Conservation (phyloP, 2,329 filamentous ascomycete genomes). For the Aureobasidium sp. region DNA sequence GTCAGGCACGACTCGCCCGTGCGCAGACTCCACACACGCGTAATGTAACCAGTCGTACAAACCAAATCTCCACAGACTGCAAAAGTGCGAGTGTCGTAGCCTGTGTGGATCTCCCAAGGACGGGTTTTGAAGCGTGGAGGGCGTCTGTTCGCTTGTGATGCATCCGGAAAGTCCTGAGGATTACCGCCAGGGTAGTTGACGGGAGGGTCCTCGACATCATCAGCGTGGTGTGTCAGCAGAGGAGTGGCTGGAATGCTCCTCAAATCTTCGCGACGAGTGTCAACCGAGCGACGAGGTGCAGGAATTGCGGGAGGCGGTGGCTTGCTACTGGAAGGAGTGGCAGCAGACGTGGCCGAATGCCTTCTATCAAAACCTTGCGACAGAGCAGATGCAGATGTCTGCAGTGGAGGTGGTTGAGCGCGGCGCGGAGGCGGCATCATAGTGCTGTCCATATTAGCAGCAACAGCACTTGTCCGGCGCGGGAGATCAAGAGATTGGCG, state of each 20-base stretch:
- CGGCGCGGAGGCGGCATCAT: slow-evolving; percentile 10
- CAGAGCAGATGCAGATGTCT: slow-evolving; percentile 23
- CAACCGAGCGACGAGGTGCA: slow-evolving; percentile 26
- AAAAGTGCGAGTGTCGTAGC: slow-evolving; percentile 79
- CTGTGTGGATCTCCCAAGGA: slow-evolving; percentile 69
- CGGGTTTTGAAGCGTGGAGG: slow-evolving; percentile 69
- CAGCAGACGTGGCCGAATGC: slow-evolving; percentile 13
- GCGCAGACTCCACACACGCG: slow-evolving; percentile 77
- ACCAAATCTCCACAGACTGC: slow-evolving; percentile 83
- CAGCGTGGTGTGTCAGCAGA: slow-evolving; percentile 31
- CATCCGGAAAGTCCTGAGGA: slow-evolving; percentile 65
- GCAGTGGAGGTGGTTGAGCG: slow-evolving; percentile 8
- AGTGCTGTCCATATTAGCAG: background rate
- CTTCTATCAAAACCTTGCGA: slow-evolving; percentile 24
- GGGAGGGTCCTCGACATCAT: slow-evolving; percentile 17
- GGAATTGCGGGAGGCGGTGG: slow-evolving; percentile 27
- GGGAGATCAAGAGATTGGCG: slow-evolving; percentile 14
- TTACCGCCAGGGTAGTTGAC: slow-evolving; percentile 15
- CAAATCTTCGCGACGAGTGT: slow-evolving; percentile 16
- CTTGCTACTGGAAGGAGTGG: slow-evolving; percentile 14
- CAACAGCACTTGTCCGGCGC: slow-evolving; percentile 1
- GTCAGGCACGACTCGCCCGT: slow-evolving; percentile 78
- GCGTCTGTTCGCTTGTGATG: slow-evolving; percentile 74
- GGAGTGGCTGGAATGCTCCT: slow-evolving; percentile 18
- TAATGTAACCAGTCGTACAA: slow-evolving; percentile 80